Conservation (phyloP, 768 basidiomycete species). For the Candolleomyces eurysporus region DNA sequence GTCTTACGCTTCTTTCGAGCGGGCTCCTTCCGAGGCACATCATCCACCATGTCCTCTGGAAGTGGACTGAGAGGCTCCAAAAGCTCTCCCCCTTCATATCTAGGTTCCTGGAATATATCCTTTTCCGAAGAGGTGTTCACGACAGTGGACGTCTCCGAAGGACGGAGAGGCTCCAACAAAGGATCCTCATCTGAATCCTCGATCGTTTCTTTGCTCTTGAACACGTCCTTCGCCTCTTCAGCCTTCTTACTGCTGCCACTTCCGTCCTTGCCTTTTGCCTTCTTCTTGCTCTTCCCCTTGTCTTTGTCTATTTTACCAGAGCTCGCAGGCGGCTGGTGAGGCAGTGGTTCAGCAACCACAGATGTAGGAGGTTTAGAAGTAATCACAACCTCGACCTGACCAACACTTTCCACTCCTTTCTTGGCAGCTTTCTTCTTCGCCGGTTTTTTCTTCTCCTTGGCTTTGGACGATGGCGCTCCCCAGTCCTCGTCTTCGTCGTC, state of each 20-base stretch:
- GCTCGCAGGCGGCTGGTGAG: no score
- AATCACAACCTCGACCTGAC: conserved; percentile 25
- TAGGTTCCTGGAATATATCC: neutral
- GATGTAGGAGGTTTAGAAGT: conserved; percentile 12
- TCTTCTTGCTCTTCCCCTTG: neutral
- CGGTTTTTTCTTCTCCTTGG: conserved; percentile 24
- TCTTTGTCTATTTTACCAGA: neutral
- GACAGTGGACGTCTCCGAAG: neutral
- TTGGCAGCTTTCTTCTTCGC: conserved; percentile 25
- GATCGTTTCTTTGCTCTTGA: conserved; percentile 46
- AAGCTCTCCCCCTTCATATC: neutral
- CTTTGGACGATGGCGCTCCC: conserved; percentile 1
- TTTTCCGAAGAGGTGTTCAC: neutral
- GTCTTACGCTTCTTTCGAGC: conserved; percentile 18
- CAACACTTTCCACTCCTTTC: conserved; percentile 24
- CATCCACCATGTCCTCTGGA: neutral
- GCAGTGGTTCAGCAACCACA: no score
- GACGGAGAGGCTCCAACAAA: neutral
- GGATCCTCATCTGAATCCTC: conserved; percentile 27
- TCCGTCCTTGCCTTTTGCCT: conserved; percentile 25
- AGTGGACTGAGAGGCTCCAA: neutral
- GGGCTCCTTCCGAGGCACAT: neutral
- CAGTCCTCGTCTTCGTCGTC: neutral
- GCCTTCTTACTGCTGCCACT: conserved; percentile 12
- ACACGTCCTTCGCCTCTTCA: conserved; percentile 28